These are phyloP conservation scores for Lipomyces anomalus DNA, from an alignment of 805 yeast species.

Conservation along the genomic window DNA sequence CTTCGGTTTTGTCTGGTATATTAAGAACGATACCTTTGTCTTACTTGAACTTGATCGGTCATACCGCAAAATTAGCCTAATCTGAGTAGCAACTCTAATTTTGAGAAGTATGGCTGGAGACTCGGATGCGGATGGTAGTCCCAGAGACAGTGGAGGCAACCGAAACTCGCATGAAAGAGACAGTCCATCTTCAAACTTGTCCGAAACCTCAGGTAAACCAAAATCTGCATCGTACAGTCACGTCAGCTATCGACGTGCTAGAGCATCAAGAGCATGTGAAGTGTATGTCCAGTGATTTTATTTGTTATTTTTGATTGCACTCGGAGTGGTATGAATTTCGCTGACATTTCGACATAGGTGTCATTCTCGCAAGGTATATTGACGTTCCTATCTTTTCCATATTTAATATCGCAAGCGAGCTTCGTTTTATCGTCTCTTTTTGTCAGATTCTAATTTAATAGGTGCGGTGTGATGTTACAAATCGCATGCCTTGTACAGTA, in stretches of 20 bases:
- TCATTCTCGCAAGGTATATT: conserved; percentile 24
- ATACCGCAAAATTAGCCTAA: no score
- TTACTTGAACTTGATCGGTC: no score
- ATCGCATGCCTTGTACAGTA: conserved; percentile 52
- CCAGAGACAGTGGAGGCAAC: no score
- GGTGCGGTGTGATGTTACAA: conserved; percentile 46
- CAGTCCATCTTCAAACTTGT: not conserved
- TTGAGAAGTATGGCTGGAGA: no score
- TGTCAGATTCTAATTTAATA: not conserved
- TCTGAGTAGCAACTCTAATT: no score
- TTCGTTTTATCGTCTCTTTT: not conserved
- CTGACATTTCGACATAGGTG: conserved; percentile 14
- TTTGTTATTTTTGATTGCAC: not conserved
- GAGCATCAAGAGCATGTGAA: conserved; percentile 68
- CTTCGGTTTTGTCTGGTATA: no score
- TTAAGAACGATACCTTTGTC: no score
- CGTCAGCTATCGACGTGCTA: conserved; percentile 32
- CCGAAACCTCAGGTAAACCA: not conserved
- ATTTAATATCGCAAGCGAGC: not conserved
- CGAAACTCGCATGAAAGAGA: no score
- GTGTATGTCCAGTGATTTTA: conserved; percentile 42
- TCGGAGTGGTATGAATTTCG: not conserved
- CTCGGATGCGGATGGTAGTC: no score
- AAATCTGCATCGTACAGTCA: conserved; percentile 1
- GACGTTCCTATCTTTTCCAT: not conserved